Base-by-base conservation (phyloP, 169 alveolate genomes). In the Eimeria falciformis region DNA sequence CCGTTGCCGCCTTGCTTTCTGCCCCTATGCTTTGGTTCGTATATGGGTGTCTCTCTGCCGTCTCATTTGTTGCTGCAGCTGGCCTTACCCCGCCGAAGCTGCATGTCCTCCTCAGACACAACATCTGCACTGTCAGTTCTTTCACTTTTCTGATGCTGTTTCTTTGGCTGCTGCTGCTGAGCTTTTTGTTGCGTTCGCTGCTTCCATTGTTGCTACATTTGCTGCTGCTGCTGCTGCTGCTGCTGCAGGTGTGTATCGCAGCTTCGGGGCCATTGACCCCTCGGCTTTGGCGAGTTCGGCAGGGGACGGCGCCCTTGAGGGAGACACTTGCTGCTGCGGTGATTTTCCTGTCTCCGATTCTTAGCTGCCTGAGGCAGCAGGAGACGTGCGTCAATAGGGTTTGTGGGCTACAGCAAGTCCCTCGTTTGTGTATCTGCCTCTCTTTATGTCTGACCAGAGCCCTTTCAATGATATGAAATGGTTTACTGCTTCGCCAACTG, bases 281-380 rank as follows among this genome's bases (percentile, higher is more conserved):
- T 11, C 73, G 92, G 21, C 92, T 46, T 21, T 85, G 92, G 92
- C 92, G 92, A 33, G 84, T 85, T 7, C 58, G 92, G 14, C 85
- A 77, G 17, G 92, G 84, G 40, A 37, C 83, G 3, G 66, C 73
- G 50, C 77, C 92, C 21, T 27, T 85, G 69, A 65, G 56, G 84
- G 92, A 85, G 47, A 65, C 92, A 14, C 56, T 85, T 46, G 92
- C 92, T 17, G 92, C 92, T 17, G 92, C 92, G 0, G 92, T 53
- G 9, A 84, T 56, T 3, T 85, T 65, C 55, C 53, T 77, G 46
- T 53, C 92, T 14, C 92, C 92, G 4, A 40, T 85, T n/a, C 92
- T 85, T 3, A 85, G 68, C 33, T 55, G 43, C 33, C 84, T 85
- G 33, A 29, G 33, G 40, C 65, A 14, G 43, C 43, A 27, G 4